These are phyloP conservation scores for Aspergillus fructus DNA, from an alignment of 2,329 filamentous ascomycete genomes.

Conservation along the genomic window DNA sequence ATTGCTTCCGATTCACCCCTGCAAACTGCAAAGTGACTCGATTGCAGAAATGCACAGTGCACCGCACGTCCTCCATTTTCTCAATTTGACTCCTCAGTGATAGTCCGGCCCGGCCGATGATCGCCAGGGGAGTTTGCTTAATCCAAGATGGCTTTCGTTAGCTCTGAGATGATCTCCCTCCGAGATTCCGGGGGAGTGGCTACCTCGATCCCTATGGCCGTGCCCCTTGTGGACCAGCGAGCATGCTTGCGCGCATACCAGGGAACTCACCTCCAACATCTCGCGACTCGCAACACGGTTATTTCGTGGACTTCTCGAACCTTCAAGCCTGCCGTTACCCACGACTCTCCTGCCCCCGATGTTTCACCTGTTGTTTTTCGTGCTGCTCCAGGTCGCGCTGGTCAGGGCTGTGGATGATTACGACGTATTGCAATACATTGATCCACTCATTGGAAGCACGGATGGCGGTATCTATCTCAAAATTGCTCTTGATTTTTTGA, in stretches of 20 bases:
- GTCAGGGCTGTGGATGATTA: constrained; percentile 25
- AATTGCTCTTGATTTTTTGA: not conserved
- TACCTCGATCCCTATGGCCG: not conserved
- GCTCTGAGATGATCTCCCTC: not conserved
- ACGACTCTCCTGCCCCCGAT: constrained; percentile 2
- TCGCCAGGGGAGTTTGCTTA: constrained; percentile 7
- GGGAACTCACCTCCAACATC: not conserved
- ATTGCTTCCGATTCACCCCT: not conserved
- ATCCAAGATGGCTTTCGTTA: constrained; percentile 1
- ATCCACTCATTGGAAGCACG: constrained; percentile 56
- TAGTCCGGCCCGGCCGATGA: not conserved
- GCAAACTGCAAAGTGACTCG: not conserved
- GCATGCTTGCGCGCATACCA: constrained; percentile 5
- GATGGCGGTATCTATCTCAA: constrained; percentile 41
- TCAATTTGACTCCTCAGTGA: not conserved
- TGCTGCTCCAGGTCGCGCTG: constrained; percentile 10
- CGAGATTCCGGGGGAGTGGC: not conserved
- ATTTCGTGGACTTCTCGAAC: not conserved
- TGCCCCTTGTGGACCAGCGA: not conserved
- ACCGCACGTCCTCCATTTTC: not conserved
- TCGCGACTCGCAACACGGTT: not conserved
- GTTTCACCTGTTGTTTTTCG: constrained; percentile 1
- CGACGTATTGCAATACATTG: constrained; percentile 46
- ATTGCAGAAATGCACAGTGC: constrained; percentile 1
- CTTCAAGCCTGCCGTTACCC: not conserved